Base-by-base conservation (phyloP, 352 stramenopile genomes). In the Phytophthora niederhauseri region DNA sequence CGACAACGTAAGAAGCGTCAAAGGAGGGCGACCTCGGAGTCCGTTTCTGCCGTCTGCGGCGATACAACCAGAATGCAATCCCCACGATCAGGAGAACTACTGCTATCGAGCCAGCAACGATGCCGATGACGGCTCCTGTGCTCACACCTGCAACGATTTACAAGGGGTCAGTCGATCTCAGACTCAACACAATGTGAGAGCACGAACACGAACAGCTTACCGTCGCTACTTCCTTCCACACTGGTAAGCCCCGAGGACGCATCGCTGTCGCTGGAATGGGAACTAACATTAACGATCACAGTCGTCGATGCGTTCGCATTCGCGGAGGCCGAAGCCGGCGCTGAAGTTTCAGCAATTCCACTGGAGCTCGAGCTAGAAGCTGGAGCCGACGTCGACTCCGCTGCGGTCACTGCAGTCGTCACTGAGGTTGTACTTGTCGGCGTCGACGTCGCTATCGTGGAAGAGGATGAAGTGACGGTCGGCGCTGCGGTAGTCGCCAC, bases 281-380 rank as follows among this genome's bases (percentile, higher is more conserved):
- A 70, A 41, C 61, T 38, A 11, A 63, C 50, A 20, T 63, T 57
- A 19, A 74, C 50, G 20, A 72, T 59, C 15, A 78, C 59, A 6
- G 67, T 78, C 3, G 67, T 54, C 11, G 72, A 64, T 2, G 72
- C 64, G 14, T 66, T 76, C 20, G 72, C 63, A 12, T 38, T 76
- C 26, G 72, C 63, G 8, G 54, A 57, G 4, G 67, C 51, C 19
- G 58, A 59, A 28, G 52, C 56, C n/a, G 62, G 60, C 0, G 59
- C 56, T 28, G 28, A 30, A 19, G 66, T 73, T n/a, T 57, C 60
- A 1, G 59, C 0, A 17, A 38, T 54, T 22, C 55, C 58, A 45
- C 56, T 67, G 6, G 65, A 66, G 52, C 17, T 71, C 4, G 60
- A 61, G n/a, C 41, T 66, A 1, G 43, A 73, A 50, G 41, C 50